Percentiles rank a stretch among this genome's conserved stretches.
phyloP scores from a whole-genome alignment of 2,329 filamentous ascomycete genomes.

The Didymella sp. region DNA sequence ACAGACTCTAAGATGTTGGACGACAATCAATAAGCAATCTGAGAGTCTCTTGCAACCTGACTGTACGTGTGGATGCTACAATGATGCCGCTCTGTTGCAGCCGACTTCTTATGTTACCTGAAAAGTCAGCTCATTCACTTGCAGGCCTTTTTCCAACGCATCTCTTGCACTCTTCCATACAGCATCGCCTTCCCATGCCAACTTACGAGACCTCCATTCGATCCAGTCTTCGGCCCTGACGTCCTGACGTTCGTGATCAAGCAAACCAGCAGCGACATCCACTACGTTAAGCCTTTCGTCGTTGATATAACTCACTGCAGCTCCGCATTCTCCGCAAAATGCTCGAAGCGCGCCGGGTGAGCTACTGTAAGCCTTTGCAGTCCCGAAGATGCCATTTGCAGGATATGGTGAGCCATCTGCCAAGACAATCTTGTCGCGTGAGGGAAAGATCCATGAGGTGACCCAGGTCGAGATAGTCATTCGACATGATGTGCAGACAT shows the following conservation, averaged over 20 bases:
- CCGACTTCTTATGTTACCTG: neutral
- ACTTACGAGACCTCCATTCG: slow-evolving; percentile 61
- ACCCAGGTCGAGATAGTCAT: slow-evolving; percentile 67
- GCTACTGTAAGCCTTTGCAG: slow-evolving; percentile 62
- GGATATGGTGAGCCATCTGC: slow-evolving; percentile 51
- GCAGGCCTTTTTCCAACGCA: slow-evolving; percentile 11
- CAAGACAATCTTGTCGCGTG: slow-evolving; percentile 66
- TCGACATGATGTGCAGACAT: slow-evolving; percentile 66
- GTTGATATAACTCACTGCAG: slow-evolving; percentile 69
- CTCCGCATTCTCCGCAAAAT: slow-evolving; percentile 69
- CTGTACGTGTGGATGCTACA: neutral
- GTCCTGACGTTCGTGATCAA: slow-evolving; percentile 49
- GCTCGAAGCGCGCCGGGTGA: slow-evolving; percentile 63
- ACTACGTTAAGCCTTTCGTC: slow-evolving; percentile 48
- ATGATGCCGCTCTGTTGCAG: neutral
- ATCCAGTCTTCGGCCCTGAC: slow-evolving; percentile 66
- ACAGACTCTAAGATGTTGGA: neutral
- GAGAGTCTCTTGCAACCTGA: neutral
- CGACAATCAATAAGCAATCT: neutral
- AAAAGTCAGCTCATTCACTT: neutral
- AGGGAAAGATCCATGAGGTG: slow-evolving; percentile 70
- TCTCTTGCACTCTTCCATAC: slow-evolving; percentile 11
- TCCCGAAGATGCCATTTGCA: slow-evolving; percentile 43
- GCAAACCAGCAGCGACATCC: slow-evolving; percentile 67
- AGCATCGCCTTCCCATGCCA: slow-evolving; percentile 16